Conservation (phyloP, 345 rosid species). For the Hibiscus syriacus region DNA sequence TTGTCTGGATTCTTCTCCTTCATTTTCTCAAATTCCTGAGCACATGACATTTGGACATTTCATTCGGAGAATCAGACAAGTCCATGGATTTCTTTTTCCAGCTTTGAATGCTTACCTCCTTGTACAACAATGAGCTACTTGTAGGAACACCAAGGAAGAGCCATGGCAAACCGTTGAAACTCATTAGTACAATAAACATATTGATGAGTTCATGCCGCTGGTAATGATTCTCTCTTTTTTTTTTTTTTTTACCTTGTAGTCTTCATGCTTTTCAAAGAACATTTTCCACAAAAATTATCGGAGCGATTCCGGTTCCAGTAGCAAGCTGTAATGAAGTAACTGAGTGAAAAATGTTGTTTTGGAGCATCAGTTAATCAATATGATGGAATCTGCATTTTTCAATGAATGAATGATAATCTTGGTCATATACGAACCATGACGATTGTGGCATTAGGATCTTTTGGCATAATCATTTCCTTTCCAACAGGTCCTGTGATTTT, state of each 20-base stretch:
- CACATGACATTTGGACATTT: not conserved
- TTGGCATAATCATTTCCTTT: slow-evolving; percentile 98
- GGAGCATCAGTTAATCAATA: not conserved
- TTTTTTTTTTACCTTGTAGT: too few species aligned
- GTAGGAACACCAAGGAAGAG: slow-evolving; percentile 92
- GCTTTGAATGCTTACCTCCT: slow-evolving; percentile 48
- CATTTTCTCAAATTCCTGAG: slow-evolving; percentile 78
- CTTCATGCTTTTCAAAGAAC: slow-evolving; percentile 97
- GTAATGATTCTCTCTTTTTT: too few species aligned
- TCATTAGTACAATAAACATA: not conserved
- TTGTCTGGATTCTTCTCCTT: slow-evolving; percentile 58
- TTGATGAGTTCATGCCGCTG: not conserved
- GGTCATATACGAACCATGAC: slow-evolving; percentile 48
- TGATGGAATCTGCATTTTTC: not conserved
- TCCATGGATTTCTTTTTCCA: too few species aligned
- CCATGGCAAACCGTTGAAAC: slow-evolving; percentile 93
- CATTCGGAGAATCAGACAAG: too few species aligned
- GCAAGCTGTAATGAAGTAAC: slow-evolving; percentile 49
- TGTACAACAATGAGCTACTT: slow-evolving; percentile 74
- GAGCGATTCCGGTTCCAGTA: slow-evolving; percentile 89
- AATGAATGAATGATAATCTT: not conserved
- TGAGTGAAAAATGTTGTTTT: not conserved
- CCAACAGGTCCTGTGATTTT: slow-evolving; percentile 91
- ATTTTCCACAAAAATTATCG: slow-evolving; percentile 86
- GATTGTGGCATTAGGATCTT: slow-evolving; percentile 90